phyloP scores from a whole-genome alignment of 805 yeast species.

The Suhomyces canberraensis region DNA sequence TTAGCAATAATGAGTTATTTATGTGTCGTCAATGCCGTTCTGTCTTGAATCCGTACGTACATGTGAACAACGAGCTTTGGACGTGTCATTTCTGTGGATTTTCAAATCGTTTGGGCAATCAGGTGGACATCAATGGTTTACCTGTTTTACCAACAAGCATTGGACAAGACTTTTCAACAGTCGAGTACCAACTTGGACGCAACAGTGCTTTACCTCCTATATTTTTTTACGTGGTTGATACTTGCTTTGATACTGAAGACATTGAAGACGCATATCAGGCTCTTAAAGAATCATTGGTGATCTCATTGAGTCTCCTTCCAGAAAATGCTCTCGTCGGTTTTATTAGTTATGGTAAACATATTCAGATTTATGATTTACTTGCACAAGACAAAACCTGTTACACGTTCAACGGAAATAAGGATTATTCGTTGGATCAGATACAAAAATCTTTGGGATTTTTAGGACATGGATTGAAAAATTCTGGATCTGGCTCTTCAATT shows the following conservation, averaged over 20 bases:
- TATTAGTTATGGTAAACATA: constrained; percentile 58
- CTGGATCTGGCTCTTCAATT: constrained; percentile 13
- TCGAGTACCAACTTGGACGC: constrained; percentile 48
- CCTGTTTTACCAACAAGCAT: constrained; percentile 31
- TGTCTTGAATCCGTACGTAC: constrained; percentile 51
- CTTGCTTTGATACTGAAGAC: constrained; percentile 52
- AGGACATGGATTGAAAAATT: constrained; percentile 20
- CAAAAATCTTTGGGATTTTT: constrained; percentile 45
- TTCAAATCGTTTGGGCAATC: constrained; percentile 36
- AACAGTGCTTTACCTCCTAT: constrained; percentile 43
- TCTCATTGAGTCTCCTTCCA: constrained; percentile 49
- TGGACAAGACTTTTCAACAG: constrained; percentile 41
- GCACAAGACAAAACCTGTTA: constrained; percentile 21
- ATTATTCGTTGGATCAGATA: constrained; percentile 46
- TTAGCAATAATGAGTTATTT: constrained; percentile 40
- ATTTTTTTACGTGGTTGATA: constrained; percentile 55
- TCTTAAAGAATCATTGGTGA: constrained; percentile 47
- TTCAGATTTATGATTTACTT: constrained; percentile 53
- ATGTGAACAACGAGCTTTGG: constrained; percentile 43
- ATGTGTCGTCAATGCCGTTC: constrained; percentile 55
- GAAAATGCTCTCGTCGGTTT: constrained; percentile 55
- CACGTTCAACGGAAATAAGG: constrained; percentile 56
- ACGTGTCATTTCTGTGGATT: constrained; percentile 54
- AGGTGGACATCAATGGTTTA: constrained; percentile 12
- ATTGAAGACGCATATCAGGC: constrained; percentile 39